Evolutionary conservation across 164 flowering plant species (phyloP), one percentile per base, ranked within the genome.

Genomic region (Umbilicus rupestris): DNA sequence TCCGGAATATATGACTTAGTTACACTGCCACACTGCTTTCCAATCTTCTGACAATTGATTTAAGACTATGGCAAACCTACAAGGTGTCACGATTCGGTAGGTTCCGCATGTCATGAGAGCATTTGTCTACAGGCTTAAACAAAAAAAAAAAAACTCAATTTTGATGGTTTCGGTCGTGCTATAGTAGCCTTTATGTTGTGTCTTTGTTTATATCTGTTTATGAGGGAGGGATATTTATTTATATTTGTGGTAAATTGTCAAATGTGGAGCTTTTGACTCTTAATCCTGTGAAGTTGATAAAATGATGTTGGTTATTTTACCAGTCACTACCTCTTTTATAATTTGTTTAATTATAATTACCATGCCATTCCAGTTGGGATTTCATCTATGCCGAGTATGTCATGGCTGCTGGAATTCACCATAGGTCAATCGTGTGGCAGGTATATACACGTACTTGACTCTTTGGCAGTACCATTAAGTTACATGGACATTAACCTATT

Each of bases 321-420:
- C 49, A 45, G 16, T 45, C 49, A 16, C 3, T 9, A 7, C 29
- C 22, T 20, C 17, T 1, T 22, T n/a, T 50, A 28, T 20, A 22
- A 20, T 50, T 22, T 22, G 3, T 14, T 55, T 55, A 30, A 15
- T 28, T 26, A 16, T 26, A 26, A 14, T 55, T 26, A 30, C 29
- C 3, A 14, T 68, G 57, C 37, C 22, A 12, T 68, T 24, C 15
- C 81, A 94, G 99, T 76, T 94, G 99, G 99, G 99, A 94, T 74
- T 94, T 94, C 73, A 94, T 94, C 69, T 94, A 94, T 79, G 95
- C 99, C 11, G 99, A 94, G 69, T 94, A 94, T 80, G 95, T 94
- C 44, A 87, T 89, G 95, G 99, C 81, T 71, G 95, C 99, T 68
- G 99, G 99, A 65, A 66, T 72, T 74, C 85, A 87, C 68, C 93